Evolutionary conservation across 345 rosid species (phyloP).

Genomic region (Leavenworthia alabamica): DNA sequence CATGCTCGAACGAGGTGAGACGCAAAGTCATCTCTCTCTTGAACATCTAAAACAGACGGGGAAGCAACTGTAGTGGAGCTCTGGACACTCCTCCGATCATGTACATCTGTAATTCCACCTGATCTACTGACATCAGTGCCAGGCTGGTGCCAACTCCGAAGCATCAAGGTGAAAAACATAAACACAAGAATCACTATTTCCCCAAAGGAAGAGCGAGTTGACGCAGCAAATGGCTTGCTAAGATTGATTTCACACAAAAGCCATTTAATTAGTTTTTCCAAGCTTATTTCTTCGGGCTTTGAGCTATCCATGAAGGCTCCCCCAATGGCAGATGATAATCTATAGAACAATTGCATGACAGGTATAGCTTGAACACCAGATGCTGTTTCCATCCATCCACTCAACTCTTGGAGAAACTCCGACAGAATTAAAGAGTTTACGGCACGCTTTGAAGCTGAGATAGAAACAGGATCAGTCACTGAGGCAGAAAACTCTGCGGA

Average conservation of each 20-base stretch:
- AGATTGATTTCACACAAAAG: slow-evolving; percentile 79
- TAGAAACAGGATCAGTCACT: slow-evolving; percentile 64
- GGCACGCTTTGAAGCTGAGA: slow-evolving; percentile 90
- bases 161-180: slow-evolving; percentile 99
- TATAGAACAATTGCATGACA: slow-evolving; percentile 90
- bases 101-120: slow-evolving; percentile 46
- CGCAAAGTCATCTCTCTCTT: slow-evolving; percentile 71
- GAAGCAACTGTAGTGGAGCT: slow-evolving; percentile 40
- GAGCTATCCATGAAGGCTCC: slow-evolving; percentile 92
- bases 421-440: slow-evolving; percentile 89
- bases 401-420: slow-evolving; percentile 83
- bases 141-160: slow-evolving; percentile 99
- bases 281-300: slow-evolving; percentile 70
- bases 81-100: slow-evolving; percentile 56
- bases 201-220: slow-evolving; percentile 68
- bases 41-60: slow-evolving; percentile 61
- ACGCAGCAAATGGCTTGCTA: slow-evolving; percentile 59
- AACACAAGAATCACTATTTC: slow-evolving; percentile 88
- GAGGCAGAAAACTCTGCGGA: slow-evolving; percentile 77
- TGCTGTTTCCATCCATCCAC: slow-evolving; percentile 89
- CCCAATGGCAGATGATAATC: slow-evolving; percentile 90
- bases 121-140: slow-evolving; percentile 59
- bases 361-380: slow-evolving; percentile 87
- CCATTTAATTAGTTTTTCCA: slow-evolving; percentile 87
- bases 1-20: slow-evolving; percentile 82